Evolutionary conservation across 257 asterid species (phyloP), one percentile per base, ranked within the genome.

Genomic region (Gynochthodes officinalis): DNA sequence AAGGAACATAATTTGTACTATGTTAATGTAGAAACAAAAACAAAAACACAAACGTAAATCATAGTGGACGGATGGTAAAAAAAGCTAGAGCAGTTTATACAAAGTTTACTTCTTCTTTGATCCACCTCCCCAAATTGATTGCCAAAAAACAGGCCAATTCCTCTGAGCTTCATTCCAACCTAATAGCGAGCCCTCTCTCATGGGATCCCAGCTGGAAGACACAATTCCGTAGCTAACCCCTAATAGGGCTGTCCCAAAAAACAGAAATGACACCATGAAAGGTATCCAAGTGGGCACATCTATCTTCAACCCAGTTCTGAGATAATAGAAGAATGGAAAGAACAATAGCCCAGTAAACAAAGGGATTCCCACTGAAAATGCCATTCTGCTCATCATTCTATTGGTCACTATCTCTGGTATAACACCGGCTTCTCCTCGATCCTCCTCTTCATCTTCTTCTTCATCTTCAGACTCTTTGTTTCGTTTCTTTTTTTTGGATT

Each of bases 61-160:
- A 1, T 7, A 48, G 19, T 3, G 54, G 6, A 48, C 5, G 6
- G 15, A 48, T 3, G 19, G n/a, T 16, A 7, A 48, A 48, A 42
- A 7, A 25, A 0, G 52, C n/a, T n/a, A 43, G 28, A 44, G 27
- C 28, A 12, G 6, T 19, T 43, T 27, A 11, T 65, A 65, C 57
- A 73, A 59, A 39, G 58, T 61, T 82, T 84, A 85, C 39, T 82
- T 80, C 50, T 79, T 84, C 37, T 77, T 85, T 48, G 96, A 85
- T 53, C 90, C 94, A 53, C 85, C 73, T 6, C 87, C 89, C 83
- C 91, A 68, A 50, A 94, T 55, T 2, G 97, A 91, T 16, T 87
- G 84, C 98, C 96, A 89, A 85, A 94, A 91, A 73, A 91, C 98
- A 69, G 99, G 99, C 97, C 96, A 91, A 79, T 94, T 94, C 90